phyloP scores from a whole-genome alignment of 2,329 filamentous ascomycete species.

The Colletotrichum karsti region DNA sequence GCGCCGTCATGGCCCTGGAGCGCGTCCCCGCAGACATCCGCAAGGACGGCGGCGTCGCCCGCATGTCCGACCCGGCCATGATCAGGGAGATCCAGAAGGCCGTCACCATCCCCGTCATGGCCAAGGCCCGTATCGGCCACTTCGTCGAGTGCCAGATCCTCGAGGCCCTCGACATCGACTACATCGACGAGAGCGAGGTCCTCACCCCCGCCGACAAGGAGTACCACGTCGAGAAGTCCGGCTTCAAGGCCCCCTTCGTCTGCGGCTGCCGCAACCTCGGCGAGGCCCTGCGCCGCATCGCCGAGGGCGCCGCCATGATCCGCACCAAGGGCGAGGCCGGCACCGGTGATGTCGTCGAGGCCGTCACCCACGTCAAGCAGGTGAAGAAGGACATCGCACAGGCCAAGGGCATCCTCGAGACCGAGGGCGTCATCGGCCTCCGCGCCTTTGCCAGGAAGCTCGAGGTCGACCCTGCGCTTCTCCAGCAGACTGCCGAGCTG shows the following conservation, averaged over 20 bases:
- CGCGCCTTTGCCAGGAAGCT: slow-evolving; percentile 84
- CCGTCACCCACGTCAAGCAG: slow-evolving; percentile 93
- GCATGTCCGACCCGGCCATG: slow-evolving; percentile 95
- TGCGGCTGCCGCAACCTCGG: slow-evolving; percentile 95
- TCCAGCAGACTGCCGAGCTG: slow-evolving; percentile 87
- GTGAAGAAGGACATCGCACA: slow-evolving; percentile 84
- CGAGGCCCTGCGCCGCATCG: slow-evolving; percentile 89
- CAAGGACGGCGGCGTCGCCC: slow-evolving; percentile 88
- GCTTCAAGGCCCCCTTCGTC: slow-evolving; percentile 88
- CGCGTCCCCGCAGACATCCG: slow-evolving; percentile 97
- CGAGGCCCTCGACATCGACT: slow-evolving; percentile 93
- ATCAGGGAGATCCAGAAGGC: slow-evolving; percentile 95
- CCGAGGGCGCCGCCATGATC: slow-evolving; percentile 98
- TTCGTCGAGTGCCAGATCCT: slow-evolving; percentile 99
- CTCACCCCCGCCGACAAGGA: slow-evolving; percentile 91
- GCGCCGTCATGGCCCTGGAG: slow-evolving; percentile 98
- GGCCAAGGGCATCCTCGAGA: slow-evolving; percentile 77
- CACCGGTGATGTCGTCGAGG: slow-evolving; percentile 96
- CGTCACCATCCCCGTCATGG: slow-evolving; percentile 99
- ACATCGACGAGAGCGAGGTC: slow-evolving; percentile 98
- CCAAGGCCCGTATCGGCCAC: slow-evolving; percentile 96
- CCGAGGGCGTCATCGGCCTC: slow-evolving; percentile 60
- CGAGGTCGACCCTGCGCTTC: slow-evolving; percentile 78
- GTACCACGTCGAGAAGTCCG: slow-evolving; percentile 90
- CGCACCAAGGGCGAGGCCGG: slow-evolving; percentile 98